phyloP scores from a whole-genome alignment of 495 filamentous ascomycete genomes.

The Daldinia childiae region DNA sequence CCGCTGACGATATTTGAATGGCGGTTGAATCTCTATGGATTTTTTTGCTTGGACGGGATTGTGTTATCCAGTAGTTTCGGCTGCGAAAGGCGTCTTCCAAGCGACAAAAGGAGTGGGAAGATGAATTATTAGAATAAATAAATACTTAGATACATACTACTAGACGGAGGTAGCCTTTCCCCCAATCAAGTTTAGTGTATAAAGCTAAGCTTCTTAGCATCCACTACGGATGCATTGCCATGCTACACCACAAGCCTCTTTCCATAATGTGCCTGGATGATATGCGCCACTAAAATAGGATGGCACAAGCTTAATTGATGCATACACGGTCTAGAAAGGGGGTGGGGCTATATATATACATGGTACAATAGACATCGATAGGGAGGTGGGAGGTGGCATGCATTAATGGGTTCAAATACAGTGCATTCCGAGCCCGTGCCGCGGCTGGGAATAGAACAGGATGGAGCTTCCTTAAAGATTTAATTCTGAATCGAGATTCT shows the following conservation, averaged over 20 bases:
- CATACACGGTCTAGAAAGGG: slow-evolving; percentile 18
- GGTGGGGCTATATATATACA: slow-evolving; percentile 11
- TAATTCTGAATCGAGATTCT: slow-evolving; percentile 32
- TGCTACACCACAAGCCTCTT: slow-evolving; percentile 3
- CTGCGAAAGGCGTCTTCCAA: not conserved
- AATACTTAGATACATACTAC: not conserved
- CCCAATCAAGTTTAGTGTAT: slow-evolving; percentile 23
- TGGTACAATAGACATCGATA: not conserved
- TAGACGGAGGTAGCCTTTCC: slow-evolving; percentile 3
- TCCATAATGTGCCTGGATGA: slow-evolving; percentile 5
- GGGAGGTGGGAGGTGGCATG: not conserved
- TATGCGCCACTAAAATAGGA: slow-evolving; percentile 22
- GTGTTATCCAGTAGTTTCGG: slow-evolving; percentile 14
- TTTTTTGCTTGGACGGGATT: slow-evolving; percentile 16
- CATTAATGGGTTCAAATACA: slow-evolving; percentile 22
- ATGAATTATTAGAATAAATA: slow-evolving; percentile 4
- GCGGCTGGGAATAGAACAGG: slow-evolving; percentile 25
- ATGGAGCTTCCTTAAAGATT: slow-evolving; percentile 30
- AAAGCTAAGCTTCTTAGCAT: slow-evolving; percentile 32
- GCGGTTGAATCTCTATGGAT: slow-evolving; percentile 6
- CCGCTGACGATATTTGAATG: slow-evolving; percentile 18
- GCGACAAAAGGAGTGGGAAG: not conserved
- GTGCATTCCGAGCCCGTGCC: slow-evolving; percentile 17
- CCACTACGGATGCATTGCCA: slow-evolving; percentile 18
- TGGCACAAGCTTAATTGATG: slow-evolving; percentile 20